A percentile compares a stretch with the other conserved stretches of the same genome.
Evolutionary conservation across 352 stramenopile species (phyloP).

Genomic region (Phytophthora vignae): DNA sequence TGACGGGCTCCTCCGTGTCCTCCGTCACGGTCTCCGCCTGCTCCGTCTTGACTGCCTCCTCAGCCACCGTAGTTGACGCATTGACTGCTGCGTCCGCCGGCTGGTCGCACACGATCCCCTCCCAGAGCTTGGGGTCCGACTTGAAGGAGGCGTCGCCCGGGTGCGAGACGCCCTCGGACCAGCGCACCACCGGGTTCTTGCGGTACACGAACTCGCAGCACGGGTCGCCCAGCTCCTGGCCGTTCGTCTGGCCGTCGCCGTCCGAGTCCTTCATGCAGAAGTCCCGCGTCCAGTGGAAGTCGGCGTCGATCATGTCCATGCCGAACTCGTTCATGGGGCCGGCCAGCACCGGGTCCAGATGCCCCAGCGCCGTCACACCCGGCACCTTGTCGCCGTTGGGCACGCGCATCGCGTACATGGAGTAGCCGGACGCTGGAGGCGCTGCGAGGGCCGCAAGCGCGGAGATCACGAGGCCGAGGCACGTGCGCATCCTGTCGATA

Average conservation of each 20-base stretch:
- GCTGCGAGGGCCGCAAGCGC: not conserved
- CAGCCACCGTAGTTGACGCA: not conserved
- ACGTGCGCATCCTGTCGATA: conserved; percentile 11
- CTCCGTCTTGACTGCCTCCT: not conserved
- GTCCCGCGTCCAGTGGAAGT: conserved; percentile 36
- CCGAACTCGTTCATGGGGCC: conserved; percentile 44
- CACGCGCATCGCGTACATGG: conserved; percentile 34
- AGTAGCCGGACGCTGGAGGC: conserved; percentile 11
- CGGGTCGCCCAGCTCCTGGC: conserved; percentile 40
- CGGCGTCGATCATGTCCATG: conserved; percentile 36
- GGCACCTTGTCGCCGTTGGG: conserved; percentile 48
- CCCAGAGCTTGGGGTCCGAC: conserved; percentile 38
- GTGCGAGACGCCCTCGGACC: conserved; percentile 33
- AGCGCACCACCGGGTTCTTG: conserved; percentile 31
- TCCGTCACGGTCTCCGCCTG: conserved; percentile 17
- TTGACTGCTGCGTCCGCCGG: not conserved
- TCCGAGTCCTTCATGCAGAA: conserved; percentile 46
- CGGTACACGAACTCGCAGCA: conserved; percentile 33
- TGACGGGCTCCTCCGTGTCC: conserved; percentile 19
- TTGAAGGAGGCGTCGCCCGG: conserved; percentile 30
- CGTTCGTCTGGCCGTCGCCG: conserved; percentile 41
- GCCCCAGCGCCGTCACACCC: conserved; percentile 38
- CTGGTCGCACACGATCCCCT: conserved; percentile 19
- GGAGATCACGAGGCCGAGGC: not conserved
- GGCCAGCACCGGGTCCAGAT: conserved; percentile 25